phyloP scores from a whole-genome alignment of 2,329 filamentous ascomycete genomes.

The Sclerotinia nivalis region DNA sequence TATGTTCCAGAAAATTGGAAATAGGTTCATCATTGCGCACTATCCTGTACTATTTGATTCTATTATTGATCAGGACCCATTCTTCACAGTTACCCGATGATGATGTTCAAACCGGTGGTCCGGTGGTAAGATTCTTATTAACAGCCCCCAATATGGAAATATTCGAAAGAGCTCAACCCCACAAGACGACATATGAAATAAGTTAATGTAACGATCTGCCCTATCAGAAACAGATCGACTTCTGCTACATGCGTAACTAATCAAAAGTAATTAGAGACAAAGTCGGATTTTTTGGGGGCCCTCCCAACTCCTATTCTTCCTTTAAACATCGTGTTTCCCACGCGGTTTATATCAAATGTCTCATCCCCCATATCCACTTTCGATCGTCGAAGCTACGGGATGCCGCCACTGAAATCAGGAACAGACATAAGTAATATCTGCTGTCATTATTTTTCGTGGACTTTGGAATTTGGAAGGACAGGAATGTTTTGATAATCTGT shows the following conservation, averaged over 20 bases:
- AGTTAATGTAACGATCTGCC: not conserved
- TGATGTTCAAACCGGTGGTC: conserved; percentile 15
- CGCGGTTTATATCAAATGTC: conserved; percentile 16
- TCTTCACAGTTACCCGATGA: not conserved
- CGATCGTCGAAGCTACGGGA: conserved; percentile 4
- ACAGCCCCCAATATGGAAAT: not conserved
- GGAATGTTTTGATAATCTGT: not conserved
- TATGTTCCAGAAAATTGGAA: conserved; percentile 9
- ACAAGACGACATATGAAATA: not conserved
- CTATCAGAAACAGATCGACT: conserved; percentile 1
- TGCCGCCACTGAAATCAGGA: conserved; percentile 5
- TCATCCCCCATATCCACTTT: conserved; percentile 19
- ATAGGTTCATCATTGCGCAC: conserved; percentile 7
- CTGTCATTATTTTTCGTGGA: not conserved
- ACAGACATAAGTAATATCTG: not conserved
- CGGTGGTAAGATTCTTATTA: conserved; percentile 9
- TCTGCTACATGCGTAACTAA: conserved; percentile 2
- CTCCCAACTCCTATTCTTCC: conserved; percentile 2
- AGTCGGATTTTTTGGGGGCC: not conserved
- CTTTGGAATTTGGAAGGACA: not conserved
- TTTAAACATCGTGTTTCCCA: not conserved
- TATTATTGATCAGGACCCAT: conserved; percentile 10
- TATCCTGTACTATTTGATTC: not conserved
- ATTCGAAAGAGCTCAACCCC: not conserved
- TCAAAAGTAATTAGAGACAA: not conserved